phyloP scores from a whole-genome alignment of 352 stramenopile species.

The Pythium dissotocum region DNA sequence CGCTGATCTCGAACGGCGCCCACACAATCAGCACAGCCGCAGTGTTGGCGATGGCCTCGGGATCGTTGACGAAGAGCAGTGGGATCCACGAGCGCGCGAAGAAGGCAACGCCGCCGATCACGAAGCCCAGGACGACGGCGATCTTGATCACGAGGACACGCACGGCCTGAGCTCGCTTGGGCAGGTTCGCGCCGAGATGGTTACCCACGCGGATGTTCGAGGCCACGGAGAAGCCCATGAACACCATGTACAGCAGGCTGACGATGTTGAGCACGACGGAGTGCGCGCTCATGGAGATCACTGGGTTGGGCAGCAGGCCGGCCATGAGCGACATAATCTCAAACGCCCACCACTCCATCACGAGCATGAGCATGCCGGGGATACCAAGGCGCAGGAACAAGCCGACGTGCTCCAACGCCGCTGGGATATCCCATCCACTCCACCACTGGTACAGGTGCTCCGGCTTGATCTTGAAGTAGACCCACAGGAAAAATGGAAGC shows the following conservation, averaged over 20 bases:
- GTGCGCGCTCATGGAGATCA: conserved; percentile 73
- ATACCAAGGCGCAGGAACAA: conserved; percentile 71
- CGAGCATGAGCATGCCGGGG: conserved; percentile 65
- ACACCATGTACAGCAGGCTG: conserved; percentile 75
- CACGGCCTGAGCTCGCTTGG: conserved; percentile 55
- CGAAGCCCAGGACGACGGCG: conserved; percentile 27
- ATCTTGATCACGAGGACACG: conserved; percentile 46
- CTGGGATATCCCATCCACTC: conserved; percentile 57
- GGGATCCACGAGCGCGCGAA: conserved; percentile 53
- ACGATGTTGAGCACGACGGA: conserved; percentile 73
- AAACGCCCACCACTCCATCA: conserved; percentile 80
- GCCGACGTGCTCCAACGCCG: conserved; percentile 45
- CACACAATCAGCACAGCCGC: conserved; percentile 56
- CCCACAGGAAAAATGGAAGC: conserved; percentile 49
- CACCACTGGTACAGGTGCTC: conserved; percentile 54
- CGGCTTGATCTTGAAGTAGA: conserved; percentile 48
- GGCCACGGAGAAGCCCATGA: conserved; percentile 63
- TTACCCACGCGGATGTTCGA: conserved; percentile 81
- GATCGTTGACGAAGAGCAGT: conserved; percentile 50
- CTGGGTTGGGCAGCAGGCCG: conserved; percentile 57
- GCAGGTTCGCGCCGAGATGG: conserved; percentile 65
- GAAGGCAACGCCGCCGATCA: conserved; percentile 43
- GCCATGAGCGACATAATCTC: conserved; percentile 75
- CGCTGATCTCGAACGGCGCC: conserved; percentile 72
- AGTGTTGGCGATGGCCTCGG: conserved; percentile 37